These are phyloP conservation scores for Magnusiomyces ingens DNA, from an alignment of 1,139 yeast genomes.

Conservation along the genomic window DNA sequence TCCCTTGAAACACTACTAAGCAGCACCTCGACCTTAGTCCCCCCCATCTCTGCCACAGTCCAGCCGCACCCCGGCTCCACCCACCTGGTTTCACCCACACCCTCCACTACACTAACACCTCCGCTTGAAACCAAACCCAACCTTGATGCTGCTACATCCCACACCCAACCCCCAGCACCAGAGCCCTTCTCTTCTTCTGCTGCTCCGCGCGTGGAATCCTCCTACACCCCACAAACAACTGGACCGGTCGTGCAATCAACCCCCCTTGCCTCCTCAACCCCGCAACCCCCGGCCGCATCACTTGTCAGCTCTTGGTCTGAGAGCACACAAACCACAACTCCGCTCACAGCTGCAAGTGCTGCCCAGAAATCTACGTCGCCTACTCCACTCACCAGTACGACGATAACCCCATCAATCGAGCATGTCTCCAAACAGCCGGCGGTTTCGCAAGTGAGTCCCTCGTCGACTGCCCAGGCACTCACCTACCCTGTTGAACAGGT, in stretches of 20 bases:
- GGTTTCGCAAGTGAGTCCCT: neutral
- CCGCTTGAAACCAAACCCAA: neutral
- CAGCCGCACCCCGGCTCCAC: too few relatives aligned
- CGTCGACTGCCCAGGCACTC: neutral
- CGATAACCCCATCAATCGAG: neutral
- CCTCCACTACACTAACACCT: neutral
- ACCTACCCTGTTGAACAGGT: neutral
- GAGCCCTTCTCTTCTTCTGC: neutral
- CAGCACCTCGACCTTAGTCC: neutral
- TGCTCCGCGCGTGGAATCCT: neutral
- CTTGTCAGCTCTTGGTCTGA: too few relatives aligned
- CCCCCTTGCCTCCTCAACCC: too few relatives aligned
- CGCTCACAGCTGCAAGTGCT: neutral
- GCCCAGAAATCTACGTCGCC: neutral
- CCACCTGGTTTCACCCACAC: too few relatives aligned
- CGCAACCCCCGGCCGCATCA: too few relatives aligned
- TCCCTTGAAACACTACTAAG: too few relatives aligned
- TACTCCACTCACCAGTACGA: neutral
- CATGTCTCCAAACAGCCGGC: neutral
- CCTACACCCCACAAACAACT: too few relatives aligned
- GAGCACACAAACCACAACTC: neutral
- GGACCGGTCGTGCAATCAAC: too few relatives aligned
- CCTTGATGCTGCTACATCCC: neutral
- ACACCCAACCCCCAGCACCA: neutral
- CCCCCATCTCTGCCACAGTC: neutral